Percentiles rank a stretch among this genome's conserved stretches.
These are phyloP conservation scores for Lichtheimia ramosa DNA, from an alignment of 371 early-diverging fungal genomes.

Conservation along the genomic window DNA sequence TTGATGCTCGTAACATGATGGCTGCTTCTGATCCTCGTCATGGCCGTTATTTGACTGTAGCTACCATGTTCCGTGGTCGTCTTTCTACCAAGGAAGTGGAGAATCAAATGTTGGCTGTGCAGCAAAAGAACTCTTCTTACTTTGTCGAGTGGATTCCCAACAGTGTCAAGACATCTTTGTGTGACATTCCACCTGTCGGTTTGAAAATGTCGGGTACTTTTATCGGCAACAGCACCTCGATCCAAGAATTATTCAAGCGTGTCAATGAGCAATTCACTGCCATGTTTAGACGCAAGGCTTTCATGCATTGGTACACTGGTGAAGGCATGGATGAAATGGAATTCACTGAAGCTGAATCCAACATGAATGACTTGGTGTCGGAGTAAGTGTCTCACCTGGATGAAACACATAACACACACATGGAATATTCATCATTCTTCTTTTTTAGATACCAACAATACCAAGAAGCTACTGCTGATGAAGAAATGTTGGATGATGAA, in stretches of 20 bases:
- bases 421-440: neutral
- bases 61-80: slow-evolving; percentile 98
- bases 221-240: slow-evolving; percentile 98
- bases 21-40: slow-evolving; percentile 98
- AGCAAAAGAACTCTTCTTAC: slow-evolving; percentile 94
- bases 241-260: slow-evolving; percentile 98
- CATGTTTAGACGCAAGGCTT: slow-evolving; percentile 96
- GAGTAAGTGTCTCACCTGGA: slow-evolving; percentile 69
- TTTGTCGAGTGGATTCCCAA: slow-evolving; percentile 99
- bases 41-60: slow-evolving; percentile 98
- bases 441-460: slow-evolving; percentile 83
- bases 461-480: slow-evolving; percentile 85
- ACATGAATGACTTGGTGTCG: slow-evolving; percentile 95
- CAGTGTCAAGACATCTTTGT: slow-evolving; percentile 98
- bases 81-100: slow-evolving; percentile 99
- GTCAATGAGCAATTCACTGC: slow-evolving; percentile 94
- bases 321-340: slow-evolving; percentile 99
- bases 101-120: slow-evolving; percentile 97
- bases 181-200: slow-evolving; percentile 97
- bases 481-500: slow-evolving; percentile 40
- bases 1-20: slow-evolving; percentile 99
- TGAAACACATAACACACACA: too few relatives aligned
- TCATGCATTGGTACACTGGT: slow-evolving; percentile 97
- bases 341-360: slow-evolving; percentile 90
- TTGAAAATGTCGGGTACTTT: slow-evolving; percentile 98